phyloP scores from a whole-genome alignment of 768 basidiomycete genomes.

The Dentipellis sp. region DNA sequence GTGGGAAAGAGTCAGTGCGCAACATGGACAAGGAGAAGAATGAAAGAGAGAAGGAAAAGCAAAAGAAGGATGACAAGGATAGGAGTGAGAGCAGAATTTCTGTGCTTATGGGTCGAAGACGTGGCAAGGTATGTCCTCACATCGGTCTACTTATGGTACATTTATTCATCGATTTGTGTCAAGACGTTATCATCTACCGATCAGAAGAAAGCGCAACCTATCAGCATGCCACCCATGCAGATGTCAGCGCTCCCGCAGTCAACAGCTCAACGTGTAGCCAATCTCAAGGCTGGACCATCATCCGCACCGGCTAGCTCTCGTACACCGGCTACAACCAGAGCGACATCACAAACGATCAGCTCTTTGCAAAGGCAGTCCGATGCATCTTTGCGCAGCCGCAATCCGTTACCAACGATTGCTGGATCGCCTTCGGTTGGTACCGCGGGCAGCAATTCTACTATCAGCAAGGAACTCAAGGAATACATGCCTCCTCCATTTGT shows the following conservation, averaged over 20 bases:
- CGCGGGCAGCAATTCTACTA: conserved; percentile 32
- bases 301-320: conserved; percentile 36
- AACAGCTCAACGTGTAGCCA: conserved; percentile 81
- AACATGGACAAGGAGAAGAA: conserved; percentile 43
- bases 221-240: conserved; percentile 83
- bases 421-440: conserved; percentile 86
- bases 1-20: conserved; percentile 47
- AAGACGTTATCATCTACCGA: conserved; percentile 83
- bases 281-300: conserved; percentile 49
- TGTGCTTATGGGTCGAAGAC: conserved; percentile 76
- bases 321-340: conserved; percentile 42
- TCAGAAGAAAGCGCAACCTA: conserved; percentile 61
- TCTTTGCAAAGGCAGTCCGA: conserved; percentile 87
- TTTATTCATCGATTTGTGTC: conserved; percentile 5
- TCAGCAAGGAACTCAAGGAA: conserved; percentile 45
- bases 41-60: conserved; percentile 35
- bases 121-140: conserved; percentile 67
- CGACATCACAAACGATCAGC: conserved; percentile 76
- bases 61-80: conserved; percentile 74
- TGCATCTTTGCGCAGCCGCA: conserved; percentile 63
- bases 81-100: conserved; percentile 88
- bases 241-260: conserved; percentile 74
- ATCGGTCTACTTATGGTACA: background rate
- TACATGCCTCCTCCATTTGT: conserved; percentile 39
- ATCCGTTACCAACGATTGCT: conserved; percentile 82